Base-by-base conservation (phyloP, 768 basidiomycete species). In the Hemileccinum impolitum region DNA sequence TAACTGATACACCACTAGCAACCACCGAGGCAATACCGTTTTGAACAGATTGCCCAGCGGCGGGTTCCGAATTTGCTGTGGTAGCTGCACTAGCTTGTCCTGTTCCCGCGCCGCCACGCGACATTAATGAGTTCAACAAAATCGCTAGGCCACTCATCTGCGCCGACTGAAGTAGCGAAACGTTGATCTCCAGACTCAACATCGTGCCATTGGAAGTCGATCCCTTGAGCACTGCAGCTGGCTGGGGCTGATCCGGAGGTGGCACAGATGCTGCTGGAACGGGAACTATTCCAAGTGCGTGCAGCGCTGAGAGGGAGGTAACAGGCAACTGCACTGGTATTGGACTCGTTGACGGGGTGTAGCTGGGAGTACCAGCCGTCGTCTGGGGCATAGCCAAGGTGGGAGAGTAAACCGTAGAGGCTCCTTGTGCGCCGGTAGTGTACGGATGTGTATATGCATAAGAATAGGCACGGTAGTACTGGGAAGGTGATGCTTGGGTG, bases 61-160 rank as follows among this genome's bases (percentile, higher is more conserved):
- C n/a, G n/a, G 57, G 45, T 41, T 51, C 50, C 21, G 48, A 15
- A 26, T 19, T 59, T 17, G 55, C 43, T 25, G 50, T 15, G 23
- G 19, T n/a, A 4, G 43, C n/a, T 30, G 50, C 11, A 31, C 40
- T 54, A 13, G 53, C 26, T 36, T 67, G 61, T 15, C 61, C 61
- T 37, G 67, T 51, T 36, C 55, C 58, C 19, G 50, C 23, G 6
- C 68, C 30, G 6, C 69, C 63, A 54, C 78, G 74, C 23, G 80
- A 75, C 75, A 87, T 82, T 54, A 90, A 64, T 3, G 84, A 81
- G 65, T 87, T 89, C 52, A 90, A 65, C 11, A 90, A 71, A 53
- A 84, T 70, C 17, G 85, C 85, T 55, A 90, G 58, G 13, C 87
- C 86, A 60, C 76, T 86, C 81, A 87, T 84, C 59, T 91, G 89